phyloP scores from a whole-genome alignment of 495 filamentous ascomycete species.

The Corynascus novoguineensis region DNA sequence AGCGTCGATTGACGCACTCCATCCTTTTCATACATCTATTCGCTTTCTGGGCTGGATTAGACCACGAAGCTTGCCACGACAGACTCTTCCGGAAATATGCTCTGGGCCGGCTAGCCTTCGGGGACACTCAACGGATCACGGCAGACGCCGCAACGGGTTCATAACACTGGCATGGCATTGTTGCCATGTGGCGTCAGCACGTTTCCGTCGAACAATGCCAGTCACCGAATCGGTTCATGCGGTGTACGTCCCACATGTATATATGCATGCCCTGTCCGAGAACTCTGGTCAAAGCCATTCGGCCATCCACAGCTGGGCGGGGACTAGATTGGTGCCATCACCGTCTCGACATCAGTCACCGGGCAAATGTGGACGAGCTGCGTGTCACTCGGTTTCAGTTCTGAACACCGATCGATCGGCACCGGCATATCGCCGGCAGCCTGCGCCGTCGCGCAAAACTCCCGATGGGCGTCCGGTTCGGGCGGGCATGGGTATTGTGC shows the following conservation, averaged over 20 bases:
- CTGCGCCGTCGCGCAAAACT: neutral
- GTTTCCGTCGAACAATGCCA: neutral
- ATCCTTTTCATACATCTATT: neutral
- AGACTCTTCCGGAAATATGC: neutral
- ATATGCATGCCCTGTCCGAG: too few relatives aligned
- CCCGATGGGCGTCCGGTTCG: neutral
- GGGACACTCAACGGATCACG: neutral
- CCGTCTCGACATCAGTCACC: neutral
- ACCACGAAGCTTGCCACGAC: neutral
- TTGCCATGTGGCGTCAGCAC: conserved; percentile 3
- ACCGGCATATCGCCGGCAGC: conserved; percentile 7
- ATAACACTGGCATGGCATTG: conserved; percentile 11
- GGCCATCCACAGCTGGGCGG: neutral
- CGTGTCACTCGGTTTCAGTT: conserved; percentile 22
- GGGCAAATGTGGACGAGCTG: conserved; percentile 14
- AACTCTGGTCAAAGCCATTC: neutral
- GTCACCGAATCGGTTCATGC: neutral
- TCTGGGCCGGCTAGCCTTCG: conserved; percentile 1
- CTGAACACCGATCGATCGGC: conserved; percentile 17
- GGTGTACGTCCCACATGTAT: too few relatives aligned
- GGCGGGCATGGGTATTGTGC: neutral
- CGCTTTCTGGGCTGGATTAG: neutral
- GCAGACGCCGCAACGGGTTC: conserved; percentile 9
- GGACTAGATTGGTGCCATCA: neutral
- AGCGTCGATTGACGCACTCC: neutral